These are phyloP conservation scores for Alternaria brassicicola DNA, from an alignment of 2,329 filamentous ascomycete species.

Conservation along the genomic window DNA sequence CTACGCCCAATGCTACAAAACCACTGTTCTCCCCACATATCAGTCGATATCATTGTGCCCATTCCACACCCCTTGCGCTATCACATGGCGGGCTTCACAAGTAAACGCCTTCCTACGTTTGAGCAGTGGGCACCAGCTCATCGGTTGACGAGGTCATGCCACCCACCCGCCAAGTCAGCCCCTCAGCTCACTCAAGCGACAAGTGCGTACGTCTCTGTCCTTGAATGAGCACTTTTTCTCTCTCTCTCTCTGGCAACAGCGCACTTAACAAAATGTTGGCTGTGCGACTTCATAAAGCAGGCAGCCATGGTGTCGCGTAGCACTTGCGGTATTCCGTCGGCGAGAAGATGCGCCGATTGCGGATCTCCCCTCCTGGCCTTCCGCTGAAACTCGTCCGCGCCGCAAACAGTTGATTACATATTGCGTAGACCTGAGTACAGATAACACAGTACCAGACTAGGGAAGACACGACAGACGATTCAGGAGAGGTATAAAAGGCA, in stretches of 20 bases:
- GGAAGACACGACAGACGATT: background rate
- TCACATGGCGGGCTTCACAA: background rate
- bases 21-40: background rate
- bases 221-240: background rate
- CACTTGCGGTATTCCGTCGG: slow-evolving; percentile 13
- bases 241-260: background rate
- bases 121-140: background rate
- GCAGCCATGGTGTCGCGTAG: background rate
- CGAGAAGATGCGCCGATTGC: slow-evolving; percentile 19
- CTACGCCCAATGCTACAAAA: background rate
- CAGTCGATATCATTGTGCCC: background rate
- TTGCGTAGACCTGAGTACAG: background rate
- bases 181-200: background rate
- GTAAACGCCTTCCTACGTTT: background rate
- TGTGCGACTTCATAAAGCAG: background rate
- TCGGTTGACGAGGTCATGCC: background rate
- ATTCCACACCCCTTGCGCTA: background rate
- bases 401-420: background rate
- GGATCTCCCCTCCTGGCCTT: background rate
- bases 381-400: slow-evolving; percentile 37
- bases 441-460: background rate
- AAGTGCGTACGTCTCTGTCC: background rate
- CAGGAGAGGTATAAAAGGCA: background rate
- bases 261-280: background rate
- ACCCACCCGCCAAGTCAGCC: background rate